These are phyloP conservation scores for Arabidopsis thaliana DNA, from an alignment of 345 rosid species.

Conservation along the genomic window TAIR10.1 NC_003076.8:23765501-23766000, in stretches of 20 bases:
- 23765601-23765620: background rate
- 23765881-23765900: slow-evolving; percentile 25
- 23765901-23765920: slow-evolving; percentile 37
- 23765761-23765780: slow-evolving; percentile 3
- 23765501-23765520: slow-evolving; percentile 15
- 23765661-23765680: slow-evolving; percentile 18
- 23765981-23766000: background rate
- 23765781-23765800: background rate
- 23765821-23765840: slow-evolving; percentile 32
- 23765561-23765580: slow-evolving; percentile 26
- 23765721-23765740: background rate
- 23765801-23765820: background rate
- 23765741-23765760: slow-evolving; percentile 36
- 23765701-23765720: slow-evolving; percentile 3
- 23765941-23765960: slow-evolving; percentile 20
- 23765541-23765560: slow-evolving; percentile 13
- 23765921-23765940: slow-evolving; percentile 18
- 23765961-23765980: slow-evolving; percentile 37
- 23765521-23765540: background rate
- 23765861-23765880: slow-evolving; percentile 42
- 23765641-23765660: background rate
- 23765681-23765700: slow-evolving; percentile 14
- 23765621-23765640: background rate
- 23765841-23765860: slow-evolving; percentile 41
- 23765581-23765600: slow-evolving; percentile 24